Conservation (phyloP, 1,284 basidiomycete genomes). For the Xerocomus amazonicus region DNA sequence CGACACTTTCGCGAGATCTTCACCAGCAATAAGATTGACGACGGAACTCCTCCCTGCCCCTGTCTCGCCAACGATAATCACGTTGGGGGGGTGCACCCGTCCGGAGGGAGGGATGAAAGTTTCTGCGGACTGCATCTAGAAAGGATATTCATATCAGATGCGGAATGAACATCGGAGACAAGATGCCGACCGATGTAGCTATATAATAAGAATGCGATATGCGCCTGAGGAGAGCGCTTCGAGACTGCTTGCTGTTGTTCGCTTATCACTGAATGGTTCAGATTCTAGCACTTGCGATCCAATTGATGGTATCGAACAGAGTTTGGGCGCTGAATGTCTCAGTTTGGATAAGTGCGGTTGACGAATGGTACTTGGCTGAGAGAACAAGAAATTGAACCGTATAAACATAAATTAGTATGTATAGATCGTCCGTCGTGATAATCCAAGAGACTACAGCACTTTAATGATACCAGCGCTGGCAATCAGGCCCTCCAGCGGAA, state of each 20-base stretch:
- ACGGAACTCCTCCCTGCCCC: constrained; percentile 28
- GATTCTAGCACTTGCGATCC: too few species aligned
- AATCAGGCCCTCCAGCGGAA: too few species aligned
- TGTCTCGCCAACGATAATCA: constrained; percentile 27
- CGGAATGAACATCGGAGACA: background rate
- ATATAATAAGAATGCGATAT: background rate
- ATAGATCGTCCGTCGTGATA: too few species aligned
- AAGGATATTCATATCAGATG: background rate
- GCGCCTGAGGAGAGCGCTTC: background rate
- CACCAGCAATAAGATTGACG: constrained; percentile 22
- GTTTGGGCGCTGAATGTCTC: background rate
- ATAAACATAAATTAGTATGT: too few species aligned
- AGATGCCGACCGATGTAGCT: constrained; percentile 10
- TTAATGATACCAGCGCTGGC: too few species aligned
- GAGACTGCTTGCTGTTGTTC: background rate
- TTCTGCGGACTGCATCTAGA: constrained; percentile 8
- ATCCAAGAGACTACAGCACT: too few species aligned
- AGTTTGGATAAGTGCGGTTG: too few species aligned
- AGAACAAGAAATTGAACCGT: too few species aligned
- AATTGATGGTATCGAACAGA: too few species aligned
- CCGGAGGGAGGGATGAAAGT: constrained; percentile 1
- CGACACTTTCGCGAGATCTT: constrained; percentile 18
- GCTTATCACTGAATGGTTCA: background rate
- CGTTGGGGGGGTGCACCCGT: constrained; percentile 11
- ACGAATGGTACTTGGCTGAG: too few species aligned